A percentile compares a stretch with the other conserved stretches of the same genome.
phyloP scores from a whole-genome alignment of 2,329 filamentous ascomycete species.

The Penicillium fuscoglaucum region DNA sequence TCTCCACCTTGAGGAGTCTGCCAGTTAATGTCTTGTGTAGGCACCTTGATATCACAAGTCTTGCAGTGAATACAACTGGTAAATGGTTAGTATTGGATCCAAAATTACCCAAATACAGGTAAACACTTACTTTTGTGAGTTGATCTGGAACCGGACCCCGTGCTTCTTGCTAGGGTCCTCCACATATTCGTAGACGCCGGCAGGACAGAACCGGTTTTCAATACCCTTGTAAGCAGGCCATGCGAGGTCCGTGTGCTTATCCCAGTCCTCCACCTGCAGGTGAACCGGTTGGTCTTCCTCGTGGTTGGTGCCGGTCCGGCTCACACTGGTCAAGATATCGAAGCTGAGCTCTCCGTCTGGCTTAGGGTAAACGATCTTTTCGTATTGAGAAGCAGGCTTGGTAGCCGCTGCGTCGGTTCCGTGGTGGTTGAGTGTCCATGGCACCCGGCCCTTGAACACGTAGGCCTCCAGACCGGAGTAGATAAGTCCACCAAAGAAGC shows the following conservation, averaged over 20 bases:
- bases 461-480: constrained; percentile 95
- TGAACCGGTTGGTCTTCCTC: constrained; percentile 98
- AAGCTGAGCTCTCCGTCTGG: constrained; percentile 94
- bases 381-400: constrained; percentile 72
- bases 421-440: constrained; percentile 91
- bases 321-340: constrained; percentile 93
- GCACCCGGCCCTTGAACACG: constrained; percentile 76
- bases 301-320: constrained; percentile 93
- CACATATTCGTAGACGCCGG: constrained; percentile 96
- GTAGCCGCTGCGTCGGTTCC: constrained; percentile 75
- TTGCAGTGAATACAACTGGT: constrained; percentile 96
- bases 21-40: constrained; percentile 96
- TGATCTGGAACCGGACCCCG: constrained; percentile 96
- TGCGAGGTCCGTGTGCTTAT: constrained; percentile 77
- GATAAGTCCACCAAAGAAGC: constrained; percentile 82
- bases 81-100: constrained; percentile 18
- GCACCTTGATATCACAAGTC: constrained; percentile 98
- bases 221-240: constrained; percentile 88
- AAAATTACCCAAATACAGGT: background rate
- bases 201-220: constrained; percentile 95
- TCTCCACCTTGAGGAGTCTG: constrained; percentile 90
- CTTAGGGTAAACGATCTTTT: constrained; percentile 95
- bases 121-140: constrained; percentile 83
- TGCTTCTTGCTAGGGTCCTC: constrained; percentile 84
- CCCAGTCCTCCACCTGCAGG: constrained; percentile 92